These are phyloP conservation scores for Aspergillus ustus DNA, from an alignment of 2,329 filamentous ascomycete species.

Conservation along the genomic window DNA sequence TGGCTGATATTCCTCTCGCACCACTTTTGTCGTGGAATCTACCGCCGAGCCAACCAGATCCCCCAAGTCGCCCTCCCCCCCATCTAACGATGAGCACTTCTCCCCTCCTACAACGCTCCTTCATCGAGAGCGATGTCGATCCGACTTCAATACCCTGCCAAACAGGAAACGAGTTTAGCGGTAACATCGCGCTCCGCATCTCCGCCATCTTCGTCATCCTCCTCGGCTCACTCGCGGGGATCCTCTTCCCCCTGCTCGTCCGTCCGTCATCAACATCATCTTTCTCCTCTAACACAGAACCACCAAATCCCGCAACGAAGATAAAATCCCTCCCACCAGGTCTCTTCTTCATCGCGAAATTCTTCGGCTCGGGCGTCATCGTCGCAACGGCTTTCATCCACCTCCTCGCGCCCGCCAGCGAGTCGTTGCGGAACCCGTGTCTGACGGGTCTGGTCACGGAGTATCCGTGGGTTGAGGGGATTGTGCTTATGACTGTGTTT, in stretches of 20 bases:
- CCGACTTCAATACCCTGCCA: not conserved
- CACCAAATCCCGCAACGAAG: not conserved
- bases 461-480: constrained; percentile 59
- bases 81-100: not conserved
- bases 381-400: constrained; percentile 55
- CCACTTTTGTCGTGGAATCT: no score
- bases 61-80: no score
- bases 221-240: not conserved
- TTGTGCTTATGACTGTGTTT: constrained; percentile 54
- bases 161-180: not conserved
- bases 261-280: not conserved
- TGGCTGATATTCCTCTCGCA: not conserved
- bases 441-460: constrained; percentile 58
- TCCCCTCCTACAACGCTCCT: not conserved
- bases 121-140: not conserved
- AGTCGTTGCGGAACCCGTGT: constrained; percentile 55
- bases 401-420: constrained; percentile 52
- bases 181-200: not conserved
- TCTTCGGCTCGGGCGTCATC: constrained; percentile 55
- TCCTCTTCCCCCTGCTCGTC: not conserved
- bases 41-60: no score
- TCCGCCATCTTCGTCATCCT: not conserved
- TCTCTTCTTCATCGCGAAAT: constrained; percentile 52
- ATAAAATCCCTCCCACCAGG: not conserved
- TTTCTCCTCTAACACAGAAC: no score